Evolutionary conservation across 768 basidiomycete genomes (phyloP).

Genomic region (Auriscalpium vulgare): DNA sequence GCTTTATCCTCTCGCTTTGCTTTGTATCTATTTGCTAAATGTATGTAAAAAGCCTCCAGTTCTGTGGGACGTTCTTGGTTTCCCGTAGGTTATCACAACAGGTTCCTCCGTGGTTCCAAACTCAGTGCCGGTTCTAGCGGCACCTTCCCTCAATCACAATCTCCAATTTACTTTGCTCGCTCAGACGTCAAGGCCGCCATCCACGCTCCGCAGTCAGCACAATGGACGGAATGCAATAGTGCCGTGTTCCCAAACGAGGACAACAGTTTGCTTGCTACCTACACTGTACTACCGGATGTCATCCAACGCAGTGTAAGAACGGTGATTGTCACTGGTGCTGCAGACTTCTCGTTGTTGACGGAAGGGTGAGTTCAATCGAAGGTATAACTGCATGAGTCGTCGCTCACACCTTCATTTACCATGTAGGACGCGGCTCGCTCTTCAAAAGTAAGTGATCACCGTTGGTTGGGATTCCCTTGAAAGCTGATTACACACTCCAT

Average conservation of each 20-base stretch:
- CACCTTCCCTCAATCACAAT: constrained; percentile 9
- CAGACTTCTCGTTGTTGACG: constrained; percentile 4
- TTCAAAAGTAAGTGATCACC: constrained; percentile 11
- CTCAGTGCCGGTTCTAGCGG: constrained; percentile 2
- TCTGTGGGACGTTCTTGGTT: constrained; percentile 13
- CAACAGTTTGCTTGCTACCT: not conserved
- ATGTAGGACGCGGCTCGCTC: constrained; percentile 4
- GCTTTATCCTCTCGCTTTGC: not conserved
- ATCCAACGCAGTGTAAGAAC: constrained; percentile 3
- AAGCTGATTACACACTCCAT: not conserved
- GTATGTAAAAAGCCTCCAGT: constrained; percentile 2
- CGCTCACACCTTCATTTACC: too few species aligned
- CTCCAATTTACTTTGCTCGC: constrained; percentile 14
- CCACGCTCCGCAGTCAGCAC: constrained; percentile 8
- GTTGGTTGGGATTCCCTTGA: not conserved
- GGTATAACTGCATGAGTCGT: too few species aligned
- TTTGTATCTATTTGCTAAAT: not conserved
- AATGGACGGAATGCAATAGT: constrained; percentile 11
- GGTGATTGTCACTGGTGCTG: constrained; percentile 6
- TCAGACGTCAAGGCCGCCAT: constrained; percentile 14
- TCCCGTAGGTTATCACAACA: constrained; percentile 16
- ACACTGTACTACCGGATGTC: constrained; percentile 6
- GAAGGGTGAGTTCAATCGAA: constrained; percentile 7
- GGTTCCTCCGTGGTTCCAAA: too few species aligned
- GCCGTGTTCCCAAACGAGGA: constrained; percentile 7